phyloP scores from a whole-genome alignment of 495 filamentous ascomycete species.

The Cudoniella acicularis region DNA sequence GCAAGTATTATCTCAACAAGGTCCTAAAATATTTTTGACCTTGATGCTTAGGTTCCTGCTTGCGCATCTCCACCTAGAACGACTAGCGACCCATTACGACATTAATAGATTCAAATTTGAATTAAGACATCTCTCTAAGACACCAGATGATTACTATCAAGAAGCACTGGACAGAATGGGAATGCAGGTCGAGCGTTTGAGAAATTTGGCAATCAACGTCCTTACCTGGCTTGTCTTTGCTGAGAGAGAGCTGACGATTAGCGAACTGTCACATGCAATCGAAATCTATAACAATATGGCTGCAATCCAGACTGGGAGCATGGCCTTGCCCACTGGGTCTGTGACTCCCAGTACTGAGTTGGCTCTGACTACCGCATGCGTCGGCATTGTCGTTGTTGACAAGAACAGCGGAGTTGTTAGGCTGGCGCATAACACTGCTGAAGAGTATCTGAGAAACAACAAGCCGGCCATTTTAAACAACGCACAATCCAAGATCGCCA shows the following conservation, averaged over 20 bases:
- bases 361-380: neutral
- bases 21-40: too few relatives aligned
- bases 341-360: neutral
- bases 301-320: neutral
- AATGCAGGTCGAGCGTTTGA: neutral
- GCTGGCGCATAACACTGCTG: conserved; percentile 29
- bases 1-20: neutral
- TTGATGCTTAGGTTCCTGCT: neutral
- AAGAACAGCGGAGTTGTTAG: conserved; percentile 23
- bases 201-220: neutral
- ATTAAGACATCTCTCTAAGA: neutral
- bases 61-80: neutral
- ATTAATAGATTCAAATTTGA: neutral
- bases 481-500: conserved; percentile 30
- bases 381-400: conserved; percentile 3
- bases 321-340: neutral
- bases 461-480: conserved; percentile 29
- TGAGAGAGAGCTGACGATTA: neutral
- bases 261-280: neutral
- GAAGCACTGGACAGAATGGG: neutral
- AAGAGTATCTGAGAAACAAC: conserved; percentile 33
- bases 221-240: neutral
- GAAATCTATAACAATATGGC: too few relatives aligned
- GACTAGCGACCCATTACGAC: neutral
- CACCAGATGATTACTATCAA: neutral